Base-by-base conservation (phyloP, 78 protist species). In the Tieghemostelium lacteum region DNA sequence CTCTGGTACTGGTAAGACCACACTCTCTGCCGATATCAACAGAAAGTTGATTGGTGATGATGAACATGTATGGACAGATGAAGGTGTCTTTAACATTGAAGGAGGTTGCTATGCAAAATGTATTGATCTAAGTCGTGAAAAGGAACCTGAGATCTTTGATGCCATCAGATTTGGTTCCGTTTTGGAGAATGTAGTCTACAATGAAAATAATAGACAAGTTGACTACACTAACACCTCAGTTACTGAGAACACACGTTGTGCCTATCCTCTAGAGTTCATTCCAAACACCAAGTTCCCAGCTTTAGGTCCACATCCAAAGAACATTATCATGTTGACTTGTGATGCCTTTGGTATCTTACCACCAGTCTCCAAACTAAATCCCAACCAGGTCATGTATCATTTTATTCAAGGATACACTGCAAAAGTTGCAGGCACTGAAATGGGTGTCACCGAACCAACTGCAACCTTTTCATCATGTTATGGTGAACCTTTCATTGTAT, bases 51-150 rank as follows among this genome's bases (percentile, higher is more conserved):
- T 98, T 54, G 99, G 99, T 26, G 99, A 98, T 80, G 99, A 98
- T 88, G 99, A 98, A 96, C 99, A 98, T 86, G 77, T 94, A 36
- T 98, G 99, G 99, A 80, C 92, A 17, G 97, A 95, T 49, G 58
- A 83, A n/a, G 98, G 98, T 57, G 78, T 96, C 50, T 96, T 96
- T 87, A 97, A 97, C 87, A 86, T 98, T 26, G 98, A 98, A 75
- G 99, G 99, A 57, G 99, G 99, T 49, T 98, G 99, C 96, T 98
- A 98, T 52, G 99, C 99, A 60, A 98, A 98, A 96, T 66, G 92
- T 83, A 95, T 96, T 73, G 88, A 87, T 62, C 94, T 98, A 42
- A 49, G 93, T 19, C 62, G 75, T 45, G 96, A 92, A 87, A 78
- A 74, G 49, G 99, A 98, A 87, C 99, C 99, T 62, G 98, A 97